Conservation (phyloP, 176 grass and related monocot species). For the Carex parvula region DNA sequence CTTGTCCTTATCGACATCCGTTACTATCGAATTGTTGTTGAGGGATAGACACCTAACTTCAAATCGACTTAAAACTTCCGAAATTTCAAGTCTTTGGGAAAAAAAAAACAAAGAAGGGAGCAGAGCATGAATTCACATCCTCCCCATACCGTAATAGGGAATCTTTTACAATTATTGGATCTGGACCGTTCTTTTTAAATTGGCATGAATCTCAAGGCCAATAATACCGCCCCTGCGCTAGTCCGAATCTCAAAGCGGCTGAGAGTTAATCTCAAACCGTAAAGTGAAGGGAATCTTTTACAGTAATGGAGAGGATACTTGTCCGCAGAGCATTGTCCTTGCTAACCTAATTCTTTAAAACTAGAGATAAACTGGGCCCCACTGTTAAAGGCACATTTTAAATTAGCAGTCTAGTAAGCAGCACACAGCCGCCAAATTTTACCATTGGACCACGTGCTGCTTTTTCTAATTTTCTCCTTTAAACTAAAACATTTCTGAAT, state of each 20-base stretch:
- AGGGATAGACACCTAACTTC: not conserved
- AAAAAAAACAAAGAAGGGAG: too few relatives aligned
- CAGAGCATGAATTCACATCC: too few relatives aligned
- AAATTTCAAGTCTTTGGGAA: not conserved
- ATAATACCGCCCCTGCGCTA: too few relatives aligned
- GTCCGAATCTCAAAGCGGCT: too few relatives aligned
- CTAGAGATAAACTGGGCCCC: not conserved
- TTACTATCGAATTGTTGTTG: not conserved
- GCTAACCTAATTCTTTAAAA: not conserved
- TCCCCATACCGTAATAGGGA: too few relatives aligned
- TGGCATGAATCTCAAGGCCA: too few relatives aligned
- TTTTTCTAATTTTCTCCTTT: not conserved
- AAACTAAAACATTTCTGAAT: not conserved
- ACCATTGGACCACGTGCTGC: not conserved
- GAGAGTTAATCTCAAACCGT: too few relatives aligned
- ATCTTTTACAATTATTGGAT: too few relatives aligned
- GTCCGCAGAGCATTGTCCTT: not conserved
- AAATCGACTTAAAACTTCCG: not conserved
- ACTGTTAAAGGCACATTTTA: not conserved
- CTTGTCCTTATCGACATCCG: not conserved
- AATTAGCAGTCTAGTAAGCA: not conserved
- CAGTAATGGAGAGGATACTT: too few relatives aligned
- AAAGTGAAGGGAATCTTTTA: too few relatives aligned
- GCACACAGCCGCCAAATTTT: slow-evolving; percentile 2
- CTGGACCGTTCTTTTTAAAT: too few relatives aligned